phyloP scores from a whole-genome alignment of 768 basidiomycete species.

The Suillus variegatus region DNA sequence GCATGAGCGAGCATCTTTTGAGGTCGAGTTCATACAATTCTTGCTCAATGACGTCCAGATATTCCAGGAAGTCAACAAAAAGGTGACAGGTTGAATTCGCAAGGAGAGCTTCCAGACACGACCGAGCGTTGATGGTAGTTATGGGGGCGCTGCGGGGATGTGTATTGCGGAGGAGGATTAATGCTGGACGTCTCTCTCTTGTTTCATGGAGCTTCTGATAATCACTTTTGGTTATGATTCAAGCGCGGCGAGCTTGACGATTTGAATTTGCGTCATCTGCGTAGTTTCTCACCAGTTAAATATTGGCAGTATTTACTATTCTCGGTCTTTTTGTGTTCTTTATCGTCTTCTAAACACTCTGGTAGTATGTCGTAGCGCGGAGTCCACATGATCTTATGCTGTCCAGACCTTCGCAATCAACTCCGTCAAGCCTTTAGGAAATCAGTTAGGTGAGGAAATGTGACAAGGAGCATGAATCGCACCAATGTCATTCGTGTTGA shows the following conservation, averaged over 20 bases:
- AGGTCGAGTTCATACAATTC: background rate
- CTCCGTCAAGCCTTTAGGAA: conserved; percentile 73
- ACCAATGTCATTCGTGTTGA: conserved; percentile 99
- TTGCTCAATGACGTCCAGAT: conserved; percentile 9
- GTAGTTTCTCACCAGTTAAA: background rate
- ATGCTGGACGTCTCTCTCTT: conserved; percentile 22
- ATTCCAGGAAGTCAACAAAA: conserved; percentile 12
- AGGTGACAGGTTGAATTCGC: conserved; percentile 51
- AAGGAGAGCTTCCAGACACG: conserved; percentile 84
- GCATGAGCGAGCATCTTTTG: background rate
- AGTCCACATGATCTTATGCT: conserved; percentile 45
- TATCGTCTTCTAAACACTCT: background rate
- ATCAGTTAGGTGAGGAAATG: conserved; percentile 1
- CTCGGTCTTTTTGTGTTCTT: background rate
- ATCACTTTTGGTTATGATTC: background rate
- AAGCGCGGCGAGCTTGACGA: background rate
- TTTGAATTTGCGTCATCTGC: background rate
- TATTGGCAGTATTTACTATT: background rate
- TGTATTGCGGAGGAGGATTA: conserved; percentile 51
- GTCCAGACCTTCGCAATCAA: conserved; percentile 81
- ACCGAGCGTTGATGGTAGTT: conserved; percentile 60
- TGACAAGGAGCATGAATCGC: conserved; percentile 31
- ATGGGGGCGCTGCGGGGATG: conserved; percentile 17
- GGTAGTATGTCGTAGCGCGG: background rate
- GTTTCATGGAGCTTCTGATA: background rate